These are phyloP conservation scores for Cryptococcus jaspeensis DNA, from an alignment of 1,284 basidiomycete species.

Conservation along the genomic window DNA sequence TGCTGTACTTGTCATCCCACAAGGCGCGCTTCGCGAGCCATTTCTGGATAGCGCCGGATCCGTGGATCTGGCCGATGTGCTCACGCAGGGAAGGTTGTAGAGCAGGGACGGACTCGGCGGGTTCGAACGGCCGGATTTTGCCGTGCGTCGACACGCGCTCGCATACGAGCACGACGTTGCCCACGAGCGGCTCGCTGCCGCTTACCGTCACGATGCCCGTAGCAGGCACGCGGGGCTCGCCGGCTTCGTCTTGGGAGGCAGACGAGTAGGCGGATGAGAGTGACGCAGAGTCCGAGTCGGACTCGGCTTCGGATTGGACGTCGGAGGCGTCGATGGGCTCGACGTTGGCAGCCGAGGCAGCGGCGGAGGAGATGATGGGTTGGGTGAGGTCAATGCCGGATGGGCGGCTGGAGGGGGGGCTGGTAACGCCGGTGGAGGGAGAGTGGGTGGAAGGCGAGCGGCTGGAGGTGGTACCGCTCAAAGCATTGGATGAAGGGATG, in stretches of 20 bases:
- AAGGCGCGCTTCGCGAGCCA: constrained; percentile 43
- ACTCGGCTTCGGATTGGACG: constrained; percentile 36
- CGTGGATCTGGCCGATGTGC: constrained; percentile 41
- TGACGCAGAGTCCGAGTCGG: constrained; percentile 18
- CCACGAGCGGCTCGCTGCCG: constrained; percentile 39
- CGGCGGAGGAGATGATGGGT: constrained; percentile 29
- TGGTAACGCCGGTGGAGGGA: constrained; percentile 7
- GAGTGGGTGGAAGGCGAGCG: neutral
- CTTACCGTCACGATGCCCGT: constrained; percentile 37
- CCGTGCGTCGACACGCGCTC: constrained; percentile 82
- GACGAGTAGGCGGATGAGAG: neutral
- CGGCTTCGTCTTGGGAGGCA: constrained; percentile 3
- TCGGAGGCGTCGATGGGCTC: constrained; percentile 26
- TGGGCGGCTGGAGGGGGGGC: constrained; percentile 13
- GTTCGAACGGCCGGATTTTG: constrained; percentile 72
- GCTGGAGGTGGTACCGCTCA: neutral
- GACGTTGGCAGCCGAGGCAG: constrained; percentile 32
- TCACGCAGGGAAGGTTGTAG: constrained; percentile 33
- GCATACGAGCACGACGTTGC: constrained; percentile 63
- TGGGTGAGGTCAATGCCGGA: constrained; percentile 32
- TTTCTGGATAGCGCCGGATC: constrained; percentile 41
- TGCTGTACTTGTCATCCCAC: constrained; percentile 44
- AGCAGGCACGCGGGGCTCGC: neutral
- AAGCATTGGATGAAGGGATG: neutral
- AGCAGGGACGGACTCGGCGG: constrained; percentile 56